Evolutionary conservation across 768 basidiomycete genomes (phyloP).

Genomic region (Boletus coccyginus): DNA sequence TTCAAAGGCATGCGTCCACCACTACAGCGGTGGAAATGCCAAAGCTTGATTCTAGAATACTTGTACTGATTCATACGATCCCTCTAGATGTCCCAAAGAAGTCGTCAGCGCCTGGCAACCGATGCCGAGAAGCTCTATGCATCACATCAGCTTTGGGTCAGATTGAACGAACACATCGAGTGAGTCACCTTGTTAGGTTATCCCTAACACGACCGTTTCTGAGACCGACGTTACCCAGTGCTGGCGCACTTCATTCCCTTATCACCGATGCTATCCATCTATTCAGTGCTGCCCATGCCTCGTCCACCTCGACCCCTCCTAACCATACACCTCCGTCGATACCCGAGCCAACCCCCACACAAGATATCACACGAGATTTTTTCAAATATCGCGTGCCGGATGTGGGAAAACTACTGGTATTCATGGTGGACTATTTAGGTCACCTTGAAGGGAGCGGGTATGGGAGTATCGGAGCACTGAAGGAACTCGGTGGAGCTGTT

Average conservation of each 20-base stretch:
- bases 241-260: constrained; percentile 55
- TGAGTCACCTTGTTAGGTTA: constrained; percentile 31
- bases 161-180: constrained; percentile 66
- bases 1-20: background rate
- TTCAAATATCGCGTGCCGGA: constrained; percentile 70
- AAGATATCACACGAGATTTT: constrained; percentile 82
- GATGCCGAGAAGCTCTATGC: constrained; percentile 89
- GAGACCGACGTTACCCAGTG: constrained; percentile 33
- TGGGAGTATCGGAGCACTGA: constrained; percentile 24
- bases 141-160: constrained; percentile 77
- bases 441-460: constrained; percentile 25
- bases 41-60: background rate
- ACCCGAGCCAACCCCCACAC: constrained; percentile 49
- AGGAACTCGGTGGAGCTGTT: constrained; percentile 45
- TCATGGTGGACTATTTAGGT: constrained; percentile 41
- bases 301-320: constrained; percentile 14
- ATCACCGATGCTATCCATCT: constrained; percentile 67
- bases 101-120: constrained; percentile 68
- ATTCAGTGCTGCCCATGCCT: constrained; percentile 51
- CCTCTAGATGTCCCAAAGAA: constrained; percentile 73
- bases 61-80: constrained; percentile 1
- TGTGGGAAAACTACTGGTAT: constrained; percentile 64
- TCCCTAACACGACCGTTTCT: background rate
- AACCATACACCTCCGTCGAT: constrained; percentile 25
- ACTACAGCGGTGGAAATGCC: background rate